phyloP scores from a whole-genome alignment of 208 protist species.

The Acanthamoeba triangularis region DNA sequence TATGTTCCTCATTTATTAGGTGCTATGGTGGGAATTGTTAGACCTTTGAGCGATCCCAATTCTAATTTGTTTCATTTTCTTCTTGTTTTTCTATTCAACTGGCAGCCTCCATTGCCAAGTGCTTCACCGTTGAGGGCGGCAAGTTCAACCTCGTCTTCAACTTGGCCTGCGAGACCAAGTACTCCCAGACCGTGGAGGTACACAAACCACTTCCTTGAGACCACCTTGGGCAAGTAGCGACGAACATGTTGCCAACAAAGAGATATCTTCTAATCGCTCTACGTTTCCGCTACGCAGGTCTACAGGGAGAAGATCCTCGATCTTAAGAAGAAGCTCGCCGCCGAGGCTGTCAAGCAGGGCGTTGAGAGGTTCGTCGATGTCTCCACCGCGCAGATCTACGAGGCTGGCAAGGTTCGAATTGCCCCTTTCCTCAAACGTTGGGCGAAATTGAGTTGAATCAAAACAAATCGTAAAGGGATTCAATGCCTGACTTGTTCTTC shows the following conservation, averaged over 20 bases:
- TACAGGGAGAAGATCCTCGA: conserved; percentile 92
- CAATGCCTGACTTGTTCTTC: background rate
- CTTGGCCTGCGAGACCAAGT: conserved; percentile 94
- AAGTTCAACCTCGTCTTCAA: conserved; percentile 94
- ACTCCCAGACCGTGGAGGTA: conserved; percentile 89
- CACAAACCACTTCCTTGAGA: background rate
- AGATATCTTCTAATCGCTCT: too few species aligned
- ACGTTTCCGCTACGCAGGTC: conserved; percentile 51
- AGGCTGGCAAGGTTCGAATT: conserved; percentile 85
- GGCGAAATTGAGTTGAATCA: background rate
- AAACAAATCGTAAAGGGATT: background rate
- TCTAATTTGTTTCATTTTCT: conserved; percentile 60
- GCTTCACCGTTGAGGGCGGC: conserved; percentile 88
- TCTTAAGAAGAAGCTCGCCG: conserved; percentile 90
- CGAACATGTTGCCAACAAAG: background rate
- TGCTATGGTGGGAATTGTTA: too few species aligned
- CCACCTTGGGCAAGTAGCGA: too few species aligned
- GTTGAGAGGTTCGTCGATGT: conserved; percentile 94
- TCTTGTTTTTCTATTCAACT: conserved; percentile 68
- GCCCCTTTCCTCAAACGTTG: background rate
- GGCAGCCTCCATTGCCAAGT: conserved; percentile 87
- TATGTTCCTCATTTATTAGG: background rate
- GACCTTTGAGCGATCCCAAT: too few species aligned
- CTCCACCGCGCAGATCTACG: conserved; percentile 95
- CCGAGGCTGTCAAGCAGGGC: conserved; percentile 87